phyloP scores from a whole-genome alignment of 768 basidiomycete species.

The Cystofilobasidium capitatum region DNA sequence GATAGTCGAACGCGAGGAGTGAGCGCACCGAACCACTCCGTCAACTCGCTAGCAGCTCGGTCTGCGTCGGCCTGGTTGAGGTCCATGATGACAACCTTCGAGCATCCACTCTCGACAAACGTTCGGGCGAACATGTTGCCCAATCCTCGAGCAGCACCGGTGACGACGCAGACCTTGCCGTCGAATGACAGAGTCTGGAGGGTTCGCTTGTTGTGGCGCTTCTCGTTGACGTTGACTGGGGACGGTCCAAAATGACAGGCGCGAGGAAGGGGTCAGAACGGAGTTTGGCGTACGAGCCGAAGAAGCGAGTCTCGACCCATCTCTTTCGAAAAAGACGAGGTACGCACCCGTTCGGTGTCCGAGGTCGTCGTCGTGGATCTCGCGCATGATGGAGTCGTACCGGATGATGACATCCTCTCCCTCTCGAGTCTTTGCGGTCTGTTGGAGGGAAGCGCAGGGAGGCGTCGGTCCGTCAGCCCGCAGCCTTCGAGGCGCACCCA shows the following conservation, averaged over 20 bases:
- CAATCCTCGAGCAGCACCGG: constrained; percentile 83
- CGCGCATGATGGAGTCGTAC: neutral
- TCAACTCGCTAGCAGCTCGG: constrained; percentile 60
- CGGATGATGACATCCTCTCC: constrained; percentile 1
- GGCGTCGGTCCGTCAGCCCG: neutral
- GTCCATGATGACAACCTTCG: constrained; percentile 69
- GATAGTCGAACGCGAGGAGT: neutral
- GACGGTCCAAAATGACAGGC: constrained; percentile 35
- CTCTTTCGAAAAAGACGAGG: neutral
- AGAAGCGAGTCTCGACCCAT: neutral
- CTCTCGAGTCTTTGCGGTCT: neutral
- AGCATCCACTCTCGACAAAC: constrained; percentile 78
- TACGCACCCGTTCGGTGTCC: neutral
- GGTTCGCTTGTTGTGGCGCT: constrained; percentile 43
- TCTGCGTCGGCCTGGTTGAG: constrained; percentile 61
- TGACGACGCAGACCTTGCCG: constrained; percentile 55
- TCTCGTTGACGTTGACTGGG: constrained; percentile 35
- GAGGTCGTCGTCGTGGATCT: neutral
- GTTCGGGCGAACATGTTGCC: constrained; percentile 85
- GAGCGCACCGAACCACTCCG: constrained; percentile 46
- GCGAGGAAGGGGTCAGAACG: neutral
- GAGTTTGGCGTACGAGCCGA: too few relatives aligned
- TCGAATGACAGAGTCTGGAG: constrained; percentile 70
- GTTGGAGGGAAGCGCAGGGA: neutral
- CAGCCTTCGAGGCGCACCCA: too few relatives aligned